A percentile compares a stretch with the other conserved stretches of the same genome.
Conservation (phyloP, 2,329 filamentous ascomycete species). For the Colletotrichum karsti region DNA sequence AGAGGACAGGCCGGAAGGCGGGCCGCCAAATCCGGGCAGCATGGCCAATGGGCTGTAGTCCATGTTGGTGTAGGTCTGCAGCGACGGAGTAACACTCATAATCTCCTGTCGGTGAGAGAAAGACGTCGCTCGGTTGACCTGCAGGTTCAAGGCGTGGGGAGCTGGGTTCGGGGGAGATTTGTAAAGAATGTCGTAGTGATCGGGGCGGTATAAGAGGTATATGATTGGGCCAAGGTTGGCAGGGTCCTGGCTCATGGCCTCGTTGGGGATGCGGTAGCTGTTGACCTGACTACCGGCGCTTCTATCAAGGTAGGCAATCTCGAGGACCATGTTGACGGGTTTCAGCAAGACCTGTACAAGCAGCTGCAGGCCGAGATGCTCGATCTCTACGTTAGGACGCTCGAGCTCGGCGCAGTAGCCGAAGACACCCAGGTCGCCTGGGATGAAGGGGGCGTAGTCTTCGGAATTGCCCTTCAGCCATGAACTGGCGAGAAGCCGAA, state of each 20-base stretch:
- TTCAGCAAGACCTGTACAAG: slow-evolving; percentile 83
- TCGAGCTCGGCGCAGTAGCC: slow-evolving; percentile 80
- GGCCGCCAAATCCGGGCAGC: slow-evolving; percentile 53
- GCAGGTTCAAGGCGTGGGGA: slow-evolving; percentile 45
- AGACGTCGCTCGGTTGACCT: slow-evolving; percentile 61
- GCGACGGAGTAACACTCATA: slow-evolving; percentile 44
- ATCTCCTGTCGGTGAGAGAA: slow-evolving; percentile 57
- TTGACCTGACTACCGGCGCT: slow-evolving; percentile 82
- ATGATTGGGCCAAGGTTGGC: slow-evolving; percentile 59
- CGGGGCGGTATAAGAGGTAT: slow-evolving; percentile 72
- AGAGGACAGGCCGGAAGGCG: slow-evolving; percentile 39
- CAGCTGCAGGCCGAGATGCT: slow-evolving; percentile 84
- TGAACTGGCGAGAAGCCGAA: slow-evolving; percentile 81
- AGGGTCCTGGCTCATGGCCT: slow-evolving; percentile 54
- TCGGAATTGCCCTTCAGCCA: slow-evolving; percentile 81
- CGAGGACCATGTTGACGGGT: slow-evolving; percentile 80
- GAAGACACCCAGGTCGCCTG: slow-evolving; percentile 64
- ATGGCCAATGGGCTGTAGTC: slow-evolving; percentile 54
- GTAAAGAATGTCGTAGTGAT: slow-evolving; percentile 96
- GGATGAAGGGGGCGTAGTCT: slow-evolving; percentile 77
- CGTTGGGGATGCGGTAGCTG: slow-evolving; percentile 70
- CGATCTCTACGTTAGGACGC: slow-evolving; percentile 82
- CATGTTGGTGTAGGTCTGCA: slow-evolving; percentile 51
- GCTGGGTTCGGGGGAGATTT: slow-evolving; percentile 47
- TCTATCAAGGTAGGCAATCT: slow-evolving; percentile 91